phyloP scores from a whole-genome alignment of 1,139 yeast species.

The Blastobotrys illinoisensis region DNA sequence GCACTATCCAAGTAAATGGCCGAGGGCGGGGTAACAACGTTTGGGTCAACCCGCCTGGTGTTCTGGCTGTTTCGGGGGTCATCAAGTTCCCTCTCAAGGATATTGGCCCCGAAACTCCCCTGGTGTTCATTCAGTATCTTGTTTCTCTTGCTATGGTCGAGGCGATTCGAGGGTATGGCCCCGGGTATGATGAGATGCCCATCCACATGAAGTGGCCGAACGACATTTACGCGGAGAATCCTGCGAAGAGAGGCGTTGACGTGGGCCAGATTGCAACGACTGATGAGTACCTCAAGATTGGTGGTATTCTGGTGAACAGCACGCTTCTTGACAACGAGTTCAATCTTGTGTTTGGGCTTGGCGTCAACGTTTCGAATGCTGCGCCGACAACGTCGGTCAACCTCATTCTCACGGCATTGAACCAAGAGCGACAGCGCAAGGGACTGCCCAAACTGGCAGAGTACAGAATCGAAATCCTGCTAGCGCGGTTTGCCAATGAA shows the following conservation, averaged over 20 bases:
- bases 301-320: slow-evolving; percentile 83
- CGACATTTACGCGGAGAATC: slow-evolving; percentile 73
- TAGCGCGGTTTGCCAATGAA: slow-evolving; percentile 65
- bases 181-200: slow-evolving; percentile 70
- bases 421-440: slow-evolving; percentile 40
- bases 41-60: slow-evolving; percentile 95
- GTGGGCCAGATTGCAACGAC: slow-evolving; percentile 33
- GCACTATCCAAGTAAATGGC: slow-evolving; percentile 83
- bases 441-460: slow-evolving; percentile 41
- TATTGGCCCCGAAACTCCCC: slow-evolving; percentile 29
- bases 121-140: slow-evolving; percentile 83
- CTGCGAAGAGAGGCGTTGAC: slow-evolving; percentile 31
- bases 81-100: slow-evolving; percentile 48
- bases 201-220: slow-evolving; percentile 94
- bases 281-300: slow-evolving; percentile 61
- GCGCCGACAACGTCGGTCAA: slow-evolving; percentile 92
- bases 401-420: slow-evolving; percentile 51
- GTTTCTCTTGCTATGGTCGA: slow-evolving; percentile 79
- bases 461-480: slow-evolving; percentile 52
- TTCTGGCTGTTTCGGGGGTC: slow-evolving; percentile 73
- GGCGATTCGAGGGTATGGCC: slow-evolving; percentile 61
- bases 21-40: slow-evolving; percentile 92
- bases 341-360: slow-evolving; percentile 70
- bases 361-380: slow-evolving; percentile 76
- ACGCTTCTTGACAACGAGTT: slow-evolving; percentile 54